Conservation (phyloP, 1,284 basidiomycete genomes). For the Coniferiporia weirii region DNA sequence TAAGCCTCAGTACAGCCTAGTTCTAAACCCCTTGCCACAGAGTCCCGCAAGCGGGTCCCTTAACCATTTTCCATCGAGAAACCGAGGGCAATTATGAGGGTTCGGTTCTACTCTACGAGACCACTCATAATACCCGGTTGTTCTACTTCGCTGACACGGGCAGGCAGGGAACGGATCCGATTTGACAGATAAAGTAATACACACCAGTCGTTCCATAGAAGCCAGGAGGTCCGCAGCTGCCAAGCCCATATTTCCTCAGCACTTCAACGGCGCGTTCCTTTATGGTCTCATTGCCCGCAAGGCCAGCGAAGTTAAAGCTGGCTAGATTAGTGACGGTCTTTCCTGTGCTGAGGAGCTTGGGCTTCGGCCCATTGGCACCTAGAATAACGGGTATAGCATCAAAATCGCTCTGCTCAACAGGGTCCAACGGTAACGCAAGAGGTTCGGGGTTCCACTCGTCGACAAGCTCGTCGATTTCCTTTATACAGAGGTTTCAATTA, state of each 20-base stretch:
- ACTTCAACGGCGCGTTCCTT: slow-evolving; percentile 84
- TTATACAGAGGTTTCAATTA: slow-evolving; percentile 3
- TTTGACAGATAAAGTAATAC: slow-evolving; percentile 22
- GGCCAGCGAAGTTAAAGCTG: slow-evolving; percentile 89
- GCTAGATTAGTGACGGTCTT: slow-evolving; percentile 87
- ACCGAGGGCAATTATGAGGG: too few relatives aligned
- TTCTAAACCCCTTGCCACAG: too few relatives aligned
- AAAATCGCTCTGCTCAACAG: slow-evolving; percentile 65
- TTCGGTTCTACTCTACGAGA: neutral
- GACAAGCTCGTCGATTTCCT: slow-evolving; percentile 97
- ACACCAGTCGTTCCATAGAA: slow-evolving; percentile 95
- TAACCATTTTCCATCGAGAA: too few relatives aligned
- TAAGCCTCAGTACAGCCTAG: too few relatives aligned
- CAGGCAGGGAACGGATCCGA: neutral
- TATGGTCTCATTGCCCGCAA: slow-evolving; percentile 84
- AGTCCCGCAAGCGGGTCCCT: too few relatives aligned
- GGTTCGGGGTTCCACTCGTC: slow-evolving; percentile 93
- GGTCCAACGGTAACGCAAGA: slow-evolving; percentile 60
- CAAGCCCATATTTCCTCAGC: slow-evolving; percentile 89
- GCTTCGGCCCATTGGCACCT: slow-evolving; percentile 80
- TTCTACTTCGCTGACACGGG: neutral
- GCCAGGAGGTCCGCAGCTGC: slow-evolving; percentile 93
- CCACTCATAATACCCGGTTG: neutral
- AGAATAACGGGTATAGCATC: slow-evolving; percentile 72
- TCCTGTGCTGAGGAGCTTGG: slow-evolving; percentile 68